phyloP scores from a whole-genome alignment of 2,329 filamentous ascomycete genomes.

The Clarireedia monteithiana region DNA sequence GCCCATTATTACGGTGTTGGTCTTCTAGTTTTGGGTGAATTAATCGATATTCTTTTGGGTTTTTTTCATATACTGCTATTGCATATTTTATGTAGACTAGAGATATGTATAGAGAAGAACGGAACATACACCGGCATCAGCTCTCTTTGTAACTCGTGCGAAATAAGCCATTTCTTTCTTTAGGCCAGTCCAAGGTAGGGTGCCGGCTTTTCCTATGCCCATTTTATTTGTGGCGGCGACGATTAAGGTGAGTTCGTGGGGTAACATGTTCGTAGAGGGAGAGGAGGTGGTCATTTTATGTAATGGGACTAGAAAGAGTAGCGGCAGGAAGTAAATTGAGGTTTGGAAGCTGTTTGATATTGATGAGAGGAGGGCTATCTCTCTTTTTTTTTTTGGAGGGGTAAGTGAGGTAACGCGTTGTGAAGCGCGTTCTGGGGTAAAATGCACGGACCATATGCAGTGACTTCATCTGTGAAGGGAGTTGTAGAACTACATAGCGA shows the following conservation, averaged over 20 bases:
- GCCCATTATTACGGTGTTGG: constrained; percentile 88
- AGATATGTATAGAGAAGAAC: too few relatives aligned
- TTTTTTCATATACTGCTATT: too few relatives aligned
- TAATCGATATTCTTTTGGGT: too few relatives aligned
- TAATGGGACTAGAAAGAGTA: background rate
- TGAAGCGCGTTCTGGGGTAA: background rate
- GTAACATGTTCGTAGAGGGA: background rate
- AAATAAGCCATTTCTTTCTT: constrained; percentile 95
- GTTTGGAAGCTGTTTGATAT: background rate
- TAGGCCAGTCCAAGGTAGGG: constrained; percentile 82
- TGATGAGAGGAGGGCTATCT: background rate
- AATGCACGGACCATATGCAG: background rate
- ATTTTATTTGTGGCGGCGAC: constrained; percentile 85
- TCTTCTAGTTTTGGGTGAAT: constrained; percentile 9
- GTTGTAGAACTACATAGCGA: too few relatives aligned
- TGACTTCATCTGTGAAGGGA: too few relatives aligned
- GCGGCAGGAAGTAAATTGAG: background rate
- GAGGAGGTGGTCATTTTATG: background rate
- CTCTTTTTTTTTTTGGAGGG: background rate
- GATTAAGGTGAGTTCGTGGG: constrained; percentile 69
- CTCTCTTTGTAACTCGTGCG: constrained; percentile 68
- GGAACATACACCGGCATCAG: constrained; percentile 33
- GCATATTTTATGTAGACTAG: too few relatives aligned
- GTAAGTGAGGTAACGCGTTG: background rate
- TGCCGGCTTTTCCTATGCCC: constrained; percentile 76